Percentiles rank a stretch among this genome's conserved stretches.
Conservation (phyloP, 345 rosid species). For the Aquilaria malaccensis region DNA sequence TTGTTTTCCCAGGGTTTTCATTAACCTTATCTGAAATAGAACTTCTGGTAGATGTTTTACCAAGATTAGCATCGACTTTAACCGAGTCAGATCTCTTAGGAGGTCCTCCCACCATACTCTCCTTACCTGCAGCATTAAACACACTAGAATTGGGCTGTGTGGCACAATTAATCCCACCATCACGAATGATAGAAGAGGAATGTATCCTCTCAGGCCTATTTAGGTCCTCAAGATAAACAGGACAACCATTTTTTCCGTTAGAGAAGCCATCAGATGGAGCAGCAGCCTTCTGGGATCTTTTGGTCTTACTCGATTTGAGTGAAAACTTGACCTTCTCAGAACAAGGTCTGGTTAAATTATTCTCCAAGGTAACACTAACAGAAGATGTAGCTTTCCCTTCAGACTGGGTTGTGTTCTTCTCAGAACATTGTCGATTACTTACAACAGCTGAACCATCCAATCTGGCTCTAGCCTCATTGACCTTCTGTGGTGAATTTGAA, state of each 20-base stretch:
- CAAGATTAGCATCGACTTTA: constrained; percentile 26
- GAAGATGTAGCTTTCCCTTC: constrained; percentile 24
- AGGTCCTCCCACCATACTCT: constrained; percentile 16
- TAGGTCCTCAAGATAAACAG: constrained; percentile 23
- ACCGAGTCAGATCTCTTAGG: constrained; percentile 19
- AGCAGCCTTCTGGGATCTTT: constrained; percentile 17
- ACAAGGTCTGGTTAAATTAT: constrained; percentile 17
- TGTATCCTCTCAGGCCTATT: constrained; percentile 15
- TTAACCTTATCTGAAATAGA: constrained; percentile 22
- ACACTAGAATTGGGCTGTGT: constrained; percentile 14
- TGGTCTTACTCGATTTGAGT: constrained; percentile 14
- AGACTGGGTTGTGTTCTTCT: constrained; percentile 23
- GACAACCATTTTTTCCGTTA: constrained; percentile 11
- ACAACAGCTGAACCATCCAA: constrained; percentile 19
- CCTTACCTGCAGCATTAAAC: constrained; percentile 2
- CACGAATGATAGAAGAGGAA: neutral
- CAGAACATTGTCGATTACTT: constrained; percentile 23
- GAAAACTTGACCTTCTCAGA: constrained; percentile 22
- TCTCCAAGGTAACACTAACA: constrained; percentile 12
- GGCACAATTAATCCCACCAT: constrained; percentile 3
- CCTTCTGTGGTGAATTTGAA: constrained; percentile 17
- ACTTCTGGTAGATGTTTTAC: constrained; percentile 11
- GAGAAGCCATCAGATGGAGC: constrained; percentile 16
- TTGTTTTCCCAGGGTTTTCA: constrained; percentile 22
- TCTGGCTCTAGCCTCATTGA: constrained; percentile 22